These are phyloP conservation scores for Scenedesmus sp. DNA, from an alignment of 163 green algal species.

Conservation along the genomic window DNA sequence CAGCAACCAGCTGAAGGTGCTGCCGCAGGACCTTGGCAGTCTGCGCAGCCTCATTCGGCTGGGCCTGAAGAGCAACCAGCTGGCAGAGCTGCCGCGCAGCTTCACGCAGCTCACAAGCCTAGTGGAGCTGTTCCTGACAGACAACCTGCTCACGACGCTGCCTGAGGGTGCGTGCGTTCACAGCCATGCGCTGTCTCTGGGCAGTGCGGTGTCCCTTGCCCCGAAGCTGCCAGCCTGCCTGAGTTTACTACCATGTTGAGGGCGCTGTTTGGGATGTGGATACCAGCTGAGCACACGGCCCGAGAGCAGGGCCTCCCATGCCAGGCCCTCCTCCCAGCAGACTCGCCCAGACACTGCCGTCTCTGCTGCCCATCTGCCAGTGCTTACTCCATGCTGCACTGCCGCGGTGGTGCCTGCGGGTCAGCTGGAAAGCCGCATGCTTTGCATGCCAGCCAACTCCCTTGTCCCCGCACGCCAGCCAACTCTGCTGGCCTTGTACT, in stretches of 20 bases:
- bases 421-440: too few species aligned
- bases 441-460: too few species aligned
- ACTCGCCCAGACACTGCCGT: too few species aligned
- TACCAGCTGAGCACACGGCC: slow-evolving; percentile 65
- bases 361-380: too few species aligned
- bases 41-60: slow-evolving; percentile 60
- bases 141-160: slow-evolving; percentile 68
- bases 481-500: too few species aligned
- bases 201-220: background rate
- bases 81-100: slow-evolving; percentile 61
- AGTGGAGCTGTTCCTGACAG: slow-evolving; percentile 73
- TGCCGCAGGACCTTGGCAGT: slow-evolving; percentile 62
- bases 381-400: too few species aligned
- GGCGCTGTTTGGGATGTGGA: slow-evolving; percentile 71
- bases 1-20: slow-evolving; percentile 64
- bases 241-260: slow-evolving; percentile 61
- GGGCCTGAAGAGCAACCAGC: slow-evolving; percentile 71
- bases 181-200: background rate
- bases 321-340: too few species aligned
- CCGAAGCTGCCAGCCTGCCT: slow-evolving; percentile 52
- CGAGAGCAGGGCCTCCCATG: too few species aligned
- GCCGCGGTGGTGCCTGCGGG: too few species aligned
- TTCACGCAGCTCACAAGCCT: slow-evolving; percentile 60
- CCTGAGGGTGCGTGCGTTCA: slow-evolving; percentile 49
- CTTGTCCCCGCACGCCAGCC: too few species aligned